Evolutionary conservation across 2,329 filamentous ascomycete genomes (phyloP).

Genomic region (Xylariaceae sp.): DNA sequence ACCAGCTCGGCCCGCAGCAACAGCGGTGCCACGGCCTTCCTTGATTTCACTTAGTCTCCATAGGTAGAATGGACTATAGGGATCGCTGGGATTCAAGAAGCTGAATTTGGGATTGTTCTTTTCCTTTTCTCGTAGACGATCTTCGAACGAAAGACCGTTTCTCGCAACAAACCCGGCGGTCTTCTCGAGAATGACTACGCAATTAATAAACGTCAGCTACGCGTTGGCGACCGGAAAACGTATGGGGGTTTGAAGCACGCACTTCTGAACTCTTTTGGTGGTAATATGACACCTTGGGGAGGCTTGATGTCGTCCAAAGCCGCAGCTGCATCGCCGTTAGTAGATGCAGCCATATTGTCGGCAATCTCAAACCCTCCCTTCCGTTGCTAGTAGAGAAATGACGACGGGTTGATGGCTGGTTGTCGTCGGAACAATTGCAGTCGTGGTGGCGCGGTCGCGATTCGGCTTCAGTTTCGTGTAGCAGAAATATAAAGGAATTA

Average conservation of each 20-base stretch:
- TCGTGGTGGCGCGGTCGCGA: conserved; percentile 22
- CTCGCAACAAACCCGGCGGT: conserved; percentile 84
- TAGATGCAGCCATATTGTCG: conserved; percentile 36
- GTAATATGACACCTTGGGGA: conserved; percentile 77
- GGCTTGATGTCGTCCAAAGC: conserved; percentile 65
- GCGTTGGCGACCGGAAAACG: background rate
- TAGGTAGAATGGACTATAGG: conserved; percentile 82
- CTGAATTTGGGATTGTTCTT: conserved; percentile 82
- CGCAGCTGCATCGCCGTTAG: conserved; percentile 49
- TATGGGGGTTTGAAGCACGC: conserved; percentile 16
- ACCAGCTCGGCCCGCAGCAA: conserved; percentile 68
- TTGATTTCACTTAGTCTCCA: conserved; percentile 87
- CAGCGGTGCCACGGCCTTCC: conserved; percentile 71
- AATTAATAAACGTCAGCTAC: conserved; percentile 6
- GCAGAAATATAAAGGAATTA: background rate
- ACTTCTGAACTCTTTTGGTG: conserved; percentile 79
- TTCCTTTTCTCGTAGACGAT: conserved; percentile 80
- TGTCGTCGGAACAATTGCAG: conserved; percentile 10
- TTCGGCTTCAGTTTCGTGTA: conserved; percentile 16
- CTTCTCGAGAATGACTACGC: conserved; percentile 66
- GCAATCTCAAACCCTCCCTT: conserved; percentile 27
- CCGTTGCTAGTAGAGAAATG: conserved; percentile 12
- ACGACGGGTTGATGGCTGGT: conserved; percentile 1
- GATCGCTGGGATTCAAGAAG: conserved; percentile 73
- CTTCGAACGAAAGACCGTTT: conserved; percentile 65